phyloP scores from a whole-genome alignment of 768 basidiomycete genomes.

The Gautieria morchelliformis region DNA sequence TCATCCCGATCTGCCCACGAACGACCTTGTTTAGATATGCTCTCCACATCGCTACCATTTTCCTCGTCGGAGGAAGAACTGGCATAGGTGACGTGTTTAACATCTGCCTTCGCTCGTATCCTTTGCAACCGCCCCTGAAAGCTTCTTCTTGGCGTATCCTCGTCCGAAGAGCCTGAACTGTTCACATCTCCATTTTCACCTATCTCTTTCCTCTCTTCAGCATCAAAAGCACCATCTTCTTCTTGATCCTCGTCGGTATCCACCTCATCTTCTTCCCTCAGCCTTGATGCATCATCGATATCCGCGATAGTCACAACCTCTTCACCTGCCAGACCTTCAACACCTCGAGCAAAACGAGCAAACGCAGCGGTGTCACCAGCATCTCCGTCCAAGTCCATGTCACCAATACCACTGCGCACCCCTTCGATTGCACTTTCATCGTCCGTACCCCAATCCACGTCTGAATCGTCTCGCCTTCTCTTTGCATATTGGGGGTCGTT shows the following conservation, averaged over 20 bases:
- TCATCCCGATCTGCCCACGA: conserved; percentile 49
- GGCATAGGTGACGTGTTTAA: conserved; percentile 7
- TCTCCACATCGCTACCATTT: conserved; percentile 24
- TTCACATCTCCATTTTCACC: conserved; percentile 33
- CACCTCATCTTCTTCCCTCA: conserved; percentile 19
- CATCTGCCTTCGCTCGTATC: neutral
- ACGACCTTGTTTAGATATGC: conserved; percentile 13
- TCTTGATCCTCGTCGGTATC: conserved; percentile 27
- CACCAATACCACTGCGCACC: conserved; percentile 32
- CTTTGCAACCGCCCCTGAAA: conserved; percentile 15
- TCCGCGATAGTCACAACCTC: conserved; percentile 58
- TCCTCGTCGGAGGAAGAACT: conserved; percentile 16
- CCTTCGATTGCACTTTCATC: conserved; percentile 27
- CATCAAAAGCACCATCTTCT: conserved; percentile 15
- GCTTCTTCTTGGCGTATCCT: conserved; percentile 14
- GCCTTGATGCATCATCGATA: conserved; percentile 42
- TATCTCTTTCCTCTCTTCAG: conserved; percentile 20
- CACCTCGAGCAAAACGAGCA: conserved; percentile 21
- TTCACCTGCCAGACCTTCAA: conserved; percentile 46
- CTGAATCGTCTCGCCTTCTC: conserved; percentile 53
- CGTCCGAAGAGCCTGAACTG: conserved; percentile 14
- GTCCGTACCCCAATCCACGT: conserved; percentile 56
- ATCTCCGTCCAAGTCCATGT: conserved; percentile 61
- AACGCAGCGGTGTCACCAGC: conserved; percentile 11
- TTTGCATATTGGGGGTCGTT: conserved; percentile 35